A percentile compares a stretch with the other conserved stretches of the same genome.
These are phyloP conservation scores for Polygonum aviculare DNA, from an alignment of 148 eudicot genomes.

Conservation along the genomic window DNA sequence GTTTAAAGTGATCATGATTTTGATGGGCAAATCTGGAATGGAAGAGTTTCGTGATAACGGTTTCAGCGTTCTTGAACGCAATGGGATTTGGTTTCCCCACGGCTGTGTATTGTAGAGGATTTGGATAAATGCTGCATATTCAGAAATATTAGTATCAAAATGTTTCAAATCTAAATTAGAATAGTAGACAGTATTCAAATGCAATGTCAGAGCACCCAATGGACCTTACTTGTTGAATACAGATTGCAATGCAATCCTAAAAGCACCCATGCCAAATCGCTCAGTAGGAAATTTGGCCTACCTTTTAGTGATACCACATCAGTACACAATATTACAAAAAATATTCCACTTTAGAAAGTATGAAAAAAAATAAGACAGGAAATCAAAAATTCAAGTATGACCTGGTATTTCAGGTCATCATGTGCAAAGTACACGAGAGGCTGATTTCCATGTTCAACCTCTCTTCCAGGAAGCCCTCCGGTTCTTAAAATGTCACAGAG, in stretches of 20 bases:
- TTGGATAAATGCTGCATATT: constrained; percentile 66
- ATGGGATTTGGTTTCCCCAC: constrained; percentile 80
- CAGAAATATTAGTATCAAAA: neutral
- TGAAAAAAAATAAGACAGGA: neutral
- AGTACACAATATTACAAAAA: constrained; percentile 17
- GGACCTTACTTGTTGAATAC: constrained; percentile 65
- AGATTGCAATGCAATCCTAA: constrained; percentile 76
- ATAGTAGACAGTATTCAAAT: neutral
- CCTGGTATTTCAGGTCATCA: constrained; percentile 93
- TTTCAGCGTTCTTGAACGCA: constrained; percentile 79
- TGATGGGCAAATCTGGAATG: constrained; percentile 13
- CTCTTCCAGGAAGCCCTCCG: constrained; percentile 88
- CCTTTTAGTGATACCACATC: constrained; percentile 28
- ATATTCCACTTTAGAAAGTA: neutral
- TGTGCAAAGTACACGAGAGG: constrained; percentile 73
- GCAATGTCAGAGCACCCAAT: neutral
- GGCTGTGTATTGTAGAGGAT: constrained; percentile 60
- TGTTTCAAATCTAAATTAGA: neutral
- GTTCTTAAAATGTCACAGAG: constrained; percentile 87
- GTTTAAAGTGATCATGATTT: constrained; percentile 19
- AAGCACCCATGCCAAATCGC: constrained; percentile 93
- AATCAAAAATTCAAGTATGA: constrained; percentile 9
- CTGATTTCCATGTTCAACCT: constrained; percentile 38
- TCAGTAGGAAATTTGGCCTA: constrained; percentile 82
- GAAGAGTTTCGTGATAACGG: constrained; percentile 31